Base-by-base conservation (phyloP, 139 green algal genomes). In the Protoeuglena noctilucae region DNA sequence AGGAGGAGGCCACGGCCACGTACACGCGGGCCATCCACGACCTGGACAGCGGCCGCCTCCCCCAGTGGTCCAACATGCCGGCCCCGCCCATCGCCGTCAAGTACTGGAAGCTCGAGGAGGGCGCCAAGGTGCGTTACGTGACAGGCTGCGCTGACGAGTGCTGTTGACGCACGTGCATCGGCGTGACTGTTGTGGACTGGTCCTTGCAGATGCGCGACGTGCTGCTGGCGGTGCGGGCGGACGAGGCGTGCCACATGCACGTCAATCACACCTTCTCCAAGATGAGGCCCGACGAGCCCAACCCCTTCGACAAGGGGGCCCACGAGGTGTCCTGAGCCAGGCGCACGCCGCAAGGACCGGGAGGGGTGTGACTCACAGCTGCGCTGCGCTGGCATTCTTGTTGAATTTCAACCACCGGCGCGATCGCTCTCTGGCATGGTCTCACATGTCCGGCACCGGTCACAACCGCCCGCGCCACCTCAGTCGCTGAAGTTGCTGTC, bases 1-100 rank as follows among this genome's bases (percentile, higher is more conserved):
- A 96, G 68, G 89, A 97, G 67, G 86, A 97, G 67, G 89, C 89
- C 0, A 77, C 94, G 1, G 75, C 78, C 43, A 96, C 89, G 1
- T 96, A 96, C 82, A 96, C 81, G 1, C 77, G 82, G 47, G 34
- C 54, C 23, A 60, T 90, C 1, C 19, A 62, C 28, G 77, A 86
- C 27, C 78, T 93, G 39, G 78, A 90, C 49, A 51, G 54, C 3
- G 84, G 80, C 39, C 63, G 56, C n/a, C 66, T 89, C 27, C 61
- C 65, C 4, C 54, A 84, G 28, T 94, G 82, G 82, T 54, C 61
- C 16, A 62, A 74, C 51, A 69, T 43, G 52, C 27, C 60, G 6
- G 78, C 75, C 0, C 82, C 86, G 1, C 40, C 63, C 4, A 76
- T 93, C 17, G 83, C 82, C 23, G 51, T 73, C 53, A 57, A 75